These are phyloP conservation scores for Microbotryum saponariae DNA, from an alignment of 1,284 basidiomycete genomes.

Conservation along the genomic window DNA sequence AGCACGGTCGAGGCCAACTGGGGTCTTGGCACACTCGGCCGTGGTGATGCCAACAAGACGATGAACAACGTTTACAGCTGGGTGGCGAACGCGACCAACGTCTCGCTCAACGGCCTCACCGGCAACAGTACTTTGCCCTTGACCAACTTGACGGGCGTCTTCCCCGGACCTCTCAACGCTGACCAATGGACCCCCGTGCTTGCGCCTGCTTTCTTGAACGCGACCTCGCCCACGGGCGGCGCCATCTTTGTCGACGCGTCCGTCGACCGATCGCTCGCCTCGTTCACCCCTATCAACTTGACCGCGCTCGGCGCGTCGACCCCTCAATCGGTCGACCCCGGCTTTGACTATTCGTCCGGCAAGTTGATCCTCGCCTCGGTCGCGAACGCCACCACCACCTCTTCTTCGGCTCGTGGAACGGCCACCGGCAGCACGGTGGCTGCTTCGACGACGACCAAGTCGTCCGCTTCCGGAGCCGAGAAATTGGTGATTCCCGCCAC, in stretches of 20 bases:
- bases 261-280: slow-evolving; percentile 33
- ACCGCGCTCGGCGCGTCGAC: slow-evolving; percentile 32
- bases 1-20: slow-evolving; percentile 60
- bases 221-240: slow-evolving; percentile 35
- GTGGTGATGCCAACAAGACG: slow-evolving; percentile 49
- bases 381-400: too few relatives aligned
- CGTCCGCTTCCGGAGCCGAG: too few relatives aligned
- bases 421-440: too few relatives aligned
- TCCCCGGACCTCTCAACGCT: slow-evolving; percentile 36
- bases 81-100: slow-evolving; percentile 44
- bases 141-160: slow-evolving; percentile 41
- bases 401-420: too few relatives aligned
- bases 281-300: slow-evolving; percentile 28
- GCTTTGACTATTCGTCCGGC: too few relatives aligned
- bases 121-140: slow-evolving; percentile 32
- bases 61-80: slow-evolving; percentile 49
- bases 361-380: too few relatives aligned
- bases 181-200: slow-evolving; percentile 37
- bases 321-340: slow-evolving; percentile 14
- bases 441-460: too few relatives aligned
- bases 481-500: too few relatives aligned
- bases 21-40: slow-evolving; percentile 53
- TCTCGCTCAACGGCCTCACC: slow-evolving; percentile 36
- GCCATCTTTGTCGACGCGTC: slow-evolving; percentile 34
- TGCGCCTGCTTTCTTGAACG: slow-evolving; percentile 33